Evolutionary conservation across 495 filamentous ascomycete species (phyloP).

Genomic region (Penicillium silybi): DNA sequence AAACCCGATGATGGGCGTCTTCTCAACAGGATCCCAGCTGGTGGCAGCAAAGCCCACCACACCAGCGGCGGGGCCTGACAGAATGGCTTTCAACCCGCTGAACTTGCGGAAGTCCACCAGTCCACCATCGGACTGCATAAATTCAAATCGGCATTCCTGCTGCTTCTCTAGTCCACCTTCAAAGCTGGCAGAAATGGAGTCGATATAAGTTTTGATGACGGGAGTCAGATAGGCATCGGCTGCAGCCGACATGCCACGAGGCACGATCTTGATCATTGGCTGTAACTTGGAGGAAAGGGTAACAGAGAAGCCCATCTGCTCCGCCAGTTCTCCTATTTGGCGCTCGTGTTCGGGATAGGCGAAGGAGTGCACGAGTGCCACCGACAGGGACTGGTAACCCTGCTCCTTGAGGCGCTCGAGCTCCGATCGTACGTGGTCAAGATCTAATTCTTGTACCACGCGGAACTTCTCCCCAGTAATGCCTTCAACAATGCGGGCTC

Average conservation of each 20-base stretch:
- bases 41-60: constrained; percentile 94
- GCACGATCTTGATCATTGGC: constrained; percentile 79
- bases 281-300: constrained; percentile 62
- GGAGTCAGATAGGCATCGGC: constrained; percentile 97
- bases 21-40: constrained; percentile 80
- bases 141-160: constrained; percentile 46
- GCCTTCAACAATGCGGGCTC: constrained; percentile 38
- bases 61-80: constrained; percentile 61
- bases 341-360: constrained; percentile 53
- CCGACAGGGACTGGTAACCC: constrained; percentile 48
- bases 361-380: constrained; percentile 53
- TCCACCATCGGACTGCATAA: constrained; percentile 56
- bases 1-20: constrained; percentile 90
- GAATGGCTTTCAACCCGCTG: constrained; percentile 54
- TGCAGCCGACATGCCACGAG: constrained; percentile 85
- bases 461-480: constrained; percentile 51
- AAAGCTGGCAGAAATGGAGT: constrained; percentile 71
- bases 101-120: constrained; percentile 55
- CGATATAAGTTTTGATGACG: constrained; percentile 92
- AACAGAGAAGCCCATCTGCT: constrained; percentile 48
- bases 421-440: constrained; percentile 37
- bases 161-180: constrained; percentile 49
- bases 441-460: constrained; percentile 40
- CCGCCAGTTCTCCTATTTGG: constrained; percentile 45
- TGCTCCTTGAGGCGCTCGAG: constrained; percentile 40